Conservation (phyloP, 1,139 yeast species). For the Casaregolazyma suthepensis region DNA sequence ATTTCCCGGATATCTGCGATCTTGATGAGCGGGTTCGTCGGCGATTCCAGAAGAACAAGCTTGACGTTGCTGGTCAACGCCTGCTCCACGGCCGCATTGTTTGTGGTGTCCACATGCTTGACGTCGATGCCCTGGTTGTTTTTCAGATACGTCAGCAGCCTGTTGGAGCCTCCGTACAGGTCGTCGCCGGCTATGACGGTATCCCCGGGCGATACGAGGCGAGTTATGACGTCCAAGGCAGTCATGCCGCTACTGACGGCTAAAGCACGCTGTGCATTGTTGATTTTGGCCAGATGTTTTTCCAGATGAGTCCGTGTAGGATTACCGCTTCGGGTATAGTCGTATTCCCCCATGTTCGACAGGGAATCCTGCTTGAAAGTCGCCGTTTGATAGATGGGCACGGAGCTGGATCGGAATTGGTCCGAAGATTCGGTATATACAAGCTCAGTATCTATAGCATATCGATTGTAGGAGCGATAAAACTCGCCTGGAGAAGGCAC, state of each 20-base stretch:
- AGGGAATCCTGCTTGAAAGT: slow-evolving; percentile 82
- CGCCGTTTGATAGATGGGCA: slow-evolving; percentile 89
- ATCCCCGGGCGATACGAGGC: slow-evolving; percentile 69
- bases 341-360: slow-evolving; percentile 76
- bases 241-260: slow-evolving; percentile 94
- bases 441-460: slow-evolving; percentile 61
- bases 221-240: slow-evolving; percentile 75
- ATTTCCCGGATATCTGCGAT: slow-evolving; percentile 72
- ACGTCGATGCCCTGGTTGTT: slow-evolving; percentile 64
- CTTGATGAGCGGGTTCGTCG: slow-evolving; percentile 87
- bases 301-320: slow-evolving; percentile 84
- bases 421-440: slow-evolving; percentile 64
- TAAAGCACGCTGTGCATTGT: slow-evolving; percentile 64
- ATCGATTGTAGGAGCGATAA: slow-evolving; percentile 11
- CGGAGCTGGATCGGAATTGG: slow-evolving; percentile 73
- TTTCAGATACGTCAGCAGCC: slow-evolving; percentile 69
- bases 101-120: slow-evolving; percentile 77
- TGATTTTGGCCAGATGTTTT: slow-evolving; percentile 66
- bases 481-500: background rate
- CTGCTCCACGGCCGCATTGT: slow-evolving; percentile 47
- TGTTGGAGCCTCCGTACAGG: slow-evolving; percentile 86
- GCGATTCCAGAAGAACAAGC: slow-evolving; percentile 79
- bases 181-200: slow-evolving; percentile 91
- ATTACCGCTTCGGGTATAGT: slow-evolving; percentile 91
- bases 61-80: slow-evolving; percentile 46